Evolutionary conservation across 306 rosid genomes (phyloP).

Genomic region (Carpinus fangiana): DNA sequence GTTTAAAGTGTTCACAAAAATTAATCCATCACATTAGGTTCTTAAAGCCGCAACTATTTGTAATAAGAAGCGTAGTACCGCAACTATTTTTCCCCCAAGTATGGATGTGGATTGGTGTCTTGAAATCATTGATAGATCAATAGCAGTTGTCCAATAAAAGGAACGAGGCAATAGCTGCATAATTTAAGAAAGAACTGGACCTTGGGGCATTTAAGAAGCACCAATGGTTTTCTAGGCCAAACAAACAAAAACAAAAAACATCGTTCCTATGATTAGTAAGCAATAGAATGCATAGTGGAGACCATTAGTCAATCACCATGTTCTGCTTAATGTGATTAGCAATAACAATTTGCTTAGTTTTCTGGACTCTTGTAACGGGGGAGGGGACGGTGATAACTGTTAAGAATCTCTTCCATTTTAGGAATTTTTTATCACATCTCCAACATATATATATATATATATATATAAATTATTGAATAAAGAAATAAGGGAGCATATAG

Average conservation of each 20-base stretch:
- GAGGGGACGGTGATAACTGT: not conserved
- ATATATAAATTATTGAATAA: not conserved
- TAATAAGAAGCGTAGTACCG: no score
- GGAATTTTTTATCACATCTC: conserved; percentile 7
- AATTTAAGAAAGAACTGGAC: not conserved
- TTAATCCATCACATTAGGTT: no score
- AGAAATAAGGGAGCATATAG: not conserved
- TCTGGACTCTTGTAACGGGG: not conserved
- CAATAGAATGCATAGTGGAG: not conserved
- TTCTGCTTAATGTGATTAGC: not conserved
- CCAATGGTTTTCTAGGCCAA: not conserved
- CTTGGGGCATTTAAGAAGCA: not conserved
- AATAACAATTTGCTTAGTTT: not conserved
- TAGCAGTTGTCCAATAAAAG: not conserved
- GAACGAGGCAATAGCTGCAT: not conserved
- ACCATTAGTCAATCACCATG: not conserved
- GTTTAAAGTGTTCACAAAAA: no score
- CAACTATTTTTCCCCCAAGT: no score
- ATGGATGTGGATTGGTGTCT: not conserved
- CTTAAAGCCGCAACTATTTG: no score
- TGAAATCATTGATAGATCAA: not conserved
- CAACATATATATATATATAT: not conserved
- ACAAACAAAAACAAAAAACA: not conserved
- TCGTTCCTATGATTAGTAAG: not conserved
- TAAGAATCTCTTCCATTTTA: not conserved